Evolutionary conservation across 1,139 yeast species (phyloP).

Genomic region (Yamadazyma epiphylla): DNA sequence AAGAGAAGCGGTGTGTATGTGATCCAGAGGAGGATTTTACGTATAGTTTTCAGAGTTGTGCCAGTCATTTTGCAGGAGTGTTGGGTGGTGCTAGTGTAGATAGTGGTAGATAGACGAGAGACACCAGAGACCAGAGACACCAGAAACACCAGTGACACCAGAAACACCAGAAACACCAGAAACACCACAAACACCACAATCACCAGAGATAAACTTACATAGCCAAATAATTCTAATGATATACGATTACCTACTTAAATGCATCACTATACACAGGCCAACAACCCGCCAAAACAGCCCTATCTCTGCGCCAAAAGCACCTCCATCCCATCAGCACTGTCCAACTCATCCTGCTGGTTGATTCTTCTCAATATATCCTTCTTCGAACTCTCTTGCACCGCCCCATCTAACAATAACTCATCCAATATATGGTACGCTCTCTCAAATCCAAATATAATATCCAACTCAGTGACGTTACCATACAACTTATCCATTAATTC

Average conservation of each 20-base stretch:
- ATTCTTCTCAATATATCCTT: constrained; percentile 75
- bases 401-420: constrained; percentile 82
- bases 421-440: constrained; percentile 91
- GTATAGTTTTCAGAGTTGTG: constrained; percentile 26
- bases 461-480: constrained; percentile 94
- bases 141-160: no score
- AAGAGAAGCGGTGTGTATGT: constrained; percentile 24
- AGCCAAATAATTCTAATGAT: no score
- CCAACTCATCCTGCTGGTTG: constrained; percentile 69
- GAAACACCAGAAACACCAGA: no score
- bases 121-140: no score
- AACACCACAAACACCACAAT: no score
- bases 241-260: no score
- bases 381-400: constrained; percentile 78
- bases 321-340: constrained; percentile 50
- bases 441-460: constrained; percentile 90
- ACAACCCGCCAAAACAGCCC: no score
- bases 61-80: constrained; percentile 20
- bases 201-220: no score
- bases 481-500: constrained; percentile 95
- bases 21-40: constrained; percentile 30
- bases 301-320: no score
- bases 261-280: no score
- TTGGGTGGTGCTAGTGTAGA: no score
- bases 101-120: no score